Base-by-base conservation (phyloP, 768 basidiomycete genomes). In the Mycena latifolia region DNA sequence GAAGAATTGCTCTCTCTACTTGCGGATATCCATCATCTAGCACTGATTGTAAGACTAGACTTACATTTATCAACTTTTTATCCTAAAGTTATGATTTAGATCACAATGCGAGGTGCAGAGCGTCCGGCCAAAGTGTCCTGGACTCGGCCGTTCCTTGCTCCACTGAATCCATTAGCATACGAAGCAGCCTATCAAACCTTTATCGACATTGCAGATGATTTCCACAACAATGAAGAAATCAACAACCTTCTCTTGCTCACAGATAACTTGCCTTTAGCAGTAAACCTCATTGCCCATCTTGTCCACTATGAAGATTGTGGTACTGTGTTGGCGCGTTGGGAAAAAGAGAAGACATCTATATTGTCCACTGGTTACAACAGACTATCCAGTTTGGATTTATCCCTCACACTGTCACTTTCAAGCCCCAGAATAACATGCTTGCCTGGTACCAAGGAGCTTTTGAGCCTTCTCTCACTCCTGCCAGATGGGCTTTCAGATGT, bases 181-280 rank as follows among this genome's bases (percentile, higher is more conserved):
- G 27, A 29, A 7, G 50, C 50, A 5, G 50, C 50, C 7, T 8
- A 8, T 3, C 27, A 52, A 27, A 52, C 50, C 11, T 52, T 52
- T 31, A 20, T 52, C 29, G 50, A 5, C 25, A 48, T 58, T 31
- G 46, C 57, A 18, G 57, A 58, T 25, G 33, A 48, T 27, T 39
- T 10, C 25, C 45, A 48, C 18, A 14, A 27, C 11, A 20, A 1
- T 1, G 22, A 47, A n/a, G 47, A 48, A 15, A n/a, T 48, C 7
- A 15, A 39, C 28, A 35, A 48, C 3, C 41, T 65, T 15, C 41
- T 65, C 6, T 7, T 31, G 8, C 31, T 58, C 24, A 59, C 64
- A 18, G 57, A 47, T 18, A 65, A 60, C 24, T 18, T 65, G 31
- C 64, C 64, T 14, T 50, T 63, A 20, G 61, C 61, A n/a, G 43